Conservation (phyloP, 2,329 filamentous ascomycete genomes). For the Plectosphaerella cucumerina region DNA sequence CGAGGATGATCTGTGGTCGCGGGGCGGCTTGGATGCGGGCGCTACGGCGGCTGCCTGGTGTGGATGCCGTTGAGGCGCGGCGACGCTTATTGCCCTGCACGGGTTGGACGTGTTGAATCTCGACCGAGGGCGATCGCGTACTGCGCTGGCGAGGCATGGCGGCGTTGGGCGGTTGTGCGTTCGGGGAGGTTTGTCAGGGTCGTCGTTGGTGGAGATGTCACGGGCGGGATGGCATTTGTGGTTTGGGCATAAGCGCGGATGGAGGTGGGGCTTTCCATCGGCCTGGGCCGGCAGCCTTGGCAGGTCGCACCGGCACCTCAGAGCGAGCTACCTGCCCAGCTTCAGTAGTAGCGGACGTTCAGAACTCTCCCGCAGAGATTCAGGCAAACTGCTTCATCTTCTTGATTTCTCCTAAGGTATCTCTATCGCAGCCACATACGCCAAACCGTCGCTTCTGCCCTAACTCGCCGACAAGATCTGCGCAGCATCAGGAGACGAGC, state of each 20-base stretch:
- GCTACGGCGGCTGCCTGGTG: conserved; percentile 17
- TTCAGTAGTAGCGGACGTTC: no score
- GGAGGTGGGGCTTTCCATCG: neutral
- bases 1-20: conserved; percentile 4
- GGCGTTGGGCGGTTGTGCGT: neutral
- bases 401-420: no score
- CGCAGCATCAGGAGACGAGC: conserved; percentile 46
- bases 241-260: neutral
- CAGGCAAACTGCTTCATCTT: no score
- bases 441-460: conserved; percentile 5
- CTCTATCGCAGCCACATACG: neutral
- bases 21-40: neutral
- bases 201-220: neutral
- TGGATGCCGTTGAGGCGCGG: conserved; percentile 13
- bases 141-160: conserved; percentile 2
- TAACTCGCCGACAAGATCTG: conserved; percentile 55
- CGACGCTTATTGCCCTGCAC: conserved; percentile 7
- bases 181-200: neutral
- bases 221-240: no score
- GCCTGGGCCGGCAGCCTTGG: neutral
- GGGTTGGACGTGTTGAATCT: conserved; percentile 1
- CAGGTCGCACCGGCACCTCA: neutral
- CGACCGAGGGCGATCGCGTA: conserved; percentile 10
- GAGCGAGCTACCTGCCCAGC: no score
- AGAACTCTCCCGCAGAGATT: no score